Base-by-base conservation (phyloP, 2,329 filamentous ascomycete genomes). In the Fonsecaea pedrosoi region DNA sequence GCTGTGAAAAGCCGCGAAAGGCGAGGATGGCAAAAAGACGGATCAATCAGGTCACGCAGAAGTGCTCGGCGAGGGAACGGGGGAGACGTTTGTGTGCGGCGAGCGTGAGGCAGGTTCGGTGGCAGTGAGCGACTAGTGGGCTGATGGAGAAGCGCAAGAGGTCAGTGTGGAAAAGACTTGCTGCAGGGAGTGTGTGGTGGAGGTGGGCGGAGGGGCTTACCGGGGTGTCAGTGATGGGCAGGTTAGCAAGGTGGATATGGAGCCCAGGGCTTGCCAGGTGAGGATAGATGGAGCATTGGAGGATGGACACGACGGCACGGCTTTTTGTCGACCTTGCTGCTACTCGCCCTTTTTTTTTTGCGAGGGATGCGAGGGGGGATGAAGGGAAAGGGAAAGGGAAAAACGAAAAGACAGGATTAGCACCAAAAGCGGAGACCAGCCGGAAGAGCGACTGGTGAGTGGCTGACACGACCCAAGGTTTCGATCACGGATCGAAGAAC, bases 61-160 rank as follows among this genome's bases (percentile, higher is more conserved):
- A 65, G 40, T 56, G 45, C 59, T 63, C 64, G 65, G 68, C 68
- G 59, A 67, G 57, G 64, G 15, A 50, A 67, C 67, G 61, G 64
- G 62, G 62, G 62, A 58, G 56, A 32, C 30, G 38, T 30, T 50
- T 57, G 21, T 50, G 45, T 67, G 54, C 58, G 54, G 45, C 67
- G 54, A 62, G 62, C 66, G 30, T 68, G 68, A 68, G 66, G 68
- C 63, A 66, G 34, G 66, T 34, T 66, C 62, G 57, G 65, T 68
- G 68, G 68, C 68, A 70, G 68, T 68, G 68, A 68, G 63, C 42
- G 62, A 63, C 68, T 70, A 68, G 68, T 54, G 68, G 63, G 68
- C 65, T 65, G 62, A 65, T 45, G 66, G 63, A 57, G 58, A 62
- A 65, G 56, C 53, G 55, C 56, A 67, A 55, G 55, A 50, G 45